Evolutionary conservation across 2,329 filamentous ascomycete species (phyloP).

Genomic region (Cryphonectria naterciae): DNA sequence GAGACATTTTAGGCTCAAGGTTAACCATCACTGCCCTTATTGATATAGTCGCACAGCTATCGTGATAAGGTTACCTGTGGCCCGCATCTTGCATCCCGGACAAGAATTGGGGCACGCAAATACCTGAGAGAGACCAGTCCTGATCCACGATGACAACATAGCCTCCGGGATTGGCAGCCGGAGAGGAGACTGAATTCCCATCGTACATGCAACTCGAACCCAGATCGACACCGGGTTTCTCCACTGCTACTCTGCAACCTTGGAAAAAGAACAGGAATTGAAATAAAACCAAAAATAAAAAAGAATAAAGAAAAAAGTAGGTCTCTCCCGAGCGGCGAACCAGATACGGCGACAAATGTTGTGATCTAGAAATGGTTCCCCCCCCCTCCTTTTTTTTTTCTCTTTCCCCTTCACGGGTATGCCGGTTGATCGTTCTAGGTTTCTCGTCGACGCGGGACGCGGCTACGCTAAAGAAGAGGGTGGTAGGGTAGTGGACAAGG

Average conservation of each 20-base stretch:
- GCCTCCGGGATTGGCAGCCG: conserved; percentile 9
- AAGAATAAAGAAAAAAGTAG: background rate
- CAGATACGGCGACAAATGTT: background rate
- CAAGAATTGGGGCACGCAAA: background rate
- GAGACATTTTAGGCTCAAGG: background rate
- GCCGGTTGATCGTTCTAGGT: background rate
- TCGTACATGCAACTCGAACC: background rate
- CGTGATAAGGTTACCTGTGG: conserved; percentile 1
- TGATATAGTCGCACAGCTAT: background rate
- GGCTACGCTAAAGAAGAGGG: conserved; percentile 2
- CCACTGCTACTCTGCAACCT: background rate
- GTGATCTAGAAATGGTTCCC: background rate
- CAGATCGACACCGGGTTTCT: conserved; percentile 6
- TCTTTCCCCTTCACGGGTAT: background rate
- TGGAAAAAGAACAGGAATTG: background rate
- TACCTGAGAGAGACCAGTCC: background rate
- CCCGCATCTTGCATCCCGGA: background rate
- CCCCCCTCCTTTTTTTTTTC: background rate
- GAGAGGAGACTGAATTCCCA: background rate
- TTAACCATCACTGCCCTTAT: background rate
- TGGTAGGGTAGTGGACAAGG: background rate
- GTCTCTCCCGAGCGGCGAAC: background rate
- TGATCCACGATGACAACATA: conserved; percentile 16
- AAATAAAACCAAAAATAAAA: background rate
- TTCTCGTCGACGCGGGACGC: background rate